A percentile compares a stretch with the other conserved stretches of the same genome.
phyloP scores from a whole-genome alignment of 2,329 filamentous ascomycete genomes.

The Trichoderma koningii region DNA sequence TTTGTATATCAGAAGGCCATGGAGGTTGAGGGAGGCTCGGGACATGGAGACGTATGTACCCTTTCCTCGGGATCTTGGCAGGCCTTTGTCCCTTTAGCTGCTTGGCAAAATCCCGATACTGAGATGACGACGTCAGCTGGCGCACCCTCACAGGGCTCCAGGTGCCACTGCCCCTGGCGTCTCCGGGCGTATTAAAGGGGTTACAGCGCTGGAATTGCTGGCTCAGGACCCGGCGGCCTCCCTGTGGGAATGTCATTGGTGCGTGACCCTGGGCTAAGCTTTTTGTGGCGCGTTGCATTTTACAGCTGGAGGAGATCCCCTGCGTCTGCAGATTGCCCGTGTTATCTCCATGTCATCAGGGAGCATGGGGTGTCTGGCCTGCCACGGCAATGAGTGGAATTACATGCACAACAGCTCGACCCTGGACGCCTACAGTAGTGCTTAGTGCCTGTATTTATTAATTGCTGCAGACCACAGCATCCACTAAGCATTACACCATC shows the following conservation, averaged over 20 bases:
- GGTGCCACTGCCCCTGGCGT: conserved; percentile 16
- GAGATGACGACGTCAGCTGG: neutral
- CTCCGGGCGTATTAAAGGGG: conserved; percentile 16
- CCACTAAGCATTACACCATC: too few species aligned
- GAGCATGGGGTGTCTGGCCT: neutral
- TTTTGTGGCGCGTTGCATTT: conserved; percentile 25
- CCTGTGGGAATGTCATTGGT: conserved; percentile 20
- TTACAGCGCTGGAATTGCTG: conserved; percentile 16
- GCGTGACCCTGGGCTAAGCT: conserved; percentile 9
- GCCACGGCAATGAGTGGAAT: neutral
- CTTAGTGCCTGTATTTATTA: neutral
- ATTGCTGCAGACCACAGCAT: too few species aligned
- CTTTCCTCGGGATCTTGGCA: neutral
- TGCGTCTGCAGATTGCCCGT: neutral
- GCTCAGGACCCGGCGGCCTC: conserved; percentile 20
- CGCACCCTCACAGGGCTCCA: neutral
- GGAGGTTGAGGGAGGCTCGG: conserved; percentile 3
- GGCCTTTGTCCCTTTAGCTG: neutral
- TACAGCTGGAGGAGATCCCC: conserved; percentile 1
- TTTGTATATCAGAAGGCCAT: conserved; percentile 9
- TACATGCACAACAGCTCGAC: neutral
- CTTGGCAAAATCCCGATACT: conserved; percentile 13
- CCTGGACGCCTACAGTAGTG: neutral
- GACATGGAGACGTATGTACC: neutral
- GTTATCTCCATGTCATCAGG: neutral